phyloP scores from a whole-genome alignment of 2,329 filamentous ascomycete genomes.

The Sporothrix schenckii region DNA sequence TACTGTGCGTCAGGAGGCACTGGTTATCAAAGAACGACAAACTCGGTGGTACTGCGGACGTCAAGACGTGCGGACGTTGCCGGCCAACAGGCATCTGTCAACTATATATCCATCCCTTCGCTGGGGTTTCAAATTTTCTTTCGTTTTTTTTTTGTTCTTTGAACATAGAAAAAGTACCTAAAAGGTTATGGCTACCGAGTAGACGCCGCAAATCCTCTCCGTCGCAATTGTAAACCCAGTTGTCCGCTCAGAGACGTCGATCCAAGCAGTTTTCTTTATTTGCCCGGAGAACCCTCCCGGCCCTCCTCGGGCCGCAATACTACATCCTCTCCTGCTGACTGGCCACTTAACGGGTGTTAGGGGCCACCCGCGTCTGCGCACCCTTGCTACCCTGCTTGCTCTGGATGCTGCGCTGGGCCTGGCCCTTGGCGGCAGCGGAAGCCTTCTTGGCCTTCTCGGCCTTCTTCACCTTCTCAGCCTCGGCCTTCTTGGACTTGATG shows the following conservation, averaged over 20 bases:
- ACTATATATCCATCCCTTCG: not conserved
- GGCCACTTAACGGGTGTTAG: conserved; percentile 75
- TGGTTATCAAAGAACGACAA: too few species aligned
- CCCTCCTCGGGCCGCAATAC: not conserved
- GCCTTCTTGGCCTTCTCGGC: conserved; percentile 97
- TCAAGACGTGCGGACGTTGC: not conserved
- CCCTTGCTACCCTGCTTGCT: conserved; percentile 99
- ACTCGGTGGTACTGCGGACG: too few species aligned
- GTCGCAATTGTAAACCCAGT: conserved; percentile 26
- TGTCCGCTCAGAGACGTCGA: conserved; percentile 16
- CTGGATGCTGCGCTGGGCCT: conserved; percentile 77
- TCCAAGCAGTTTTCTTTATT: conserved; percentile 25
- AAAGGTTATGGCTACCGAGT: conserved; percentile 29
- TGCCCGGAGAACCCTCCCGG: conserved; percentile 6
- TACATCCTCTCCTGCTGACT: not conserved
- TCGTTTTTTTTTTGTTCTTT: conserved; percentile 25
- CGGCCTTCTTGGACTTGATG: conserved; percentile 97
- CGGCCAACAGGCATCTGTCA: not conserved
- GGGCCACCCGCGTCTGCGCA: conserved; percentile 78
- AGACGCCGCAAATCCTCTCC: conserved; percentile 33
- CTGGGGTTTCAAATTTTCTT: conserved; percentile 23
- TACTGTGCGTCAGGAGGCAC: too few species aligned
- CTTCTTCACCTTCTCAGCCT: conserved; percentile 90
- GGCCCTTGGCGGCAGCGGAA: conserved; percentile 71
- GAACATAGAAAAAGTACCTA: conserved; percentile 15